These are phyloP conservation scores for Trebouxia sp. DNA, from an alignment of 139 green algal species.

Conservation along the genomic window DNA sequence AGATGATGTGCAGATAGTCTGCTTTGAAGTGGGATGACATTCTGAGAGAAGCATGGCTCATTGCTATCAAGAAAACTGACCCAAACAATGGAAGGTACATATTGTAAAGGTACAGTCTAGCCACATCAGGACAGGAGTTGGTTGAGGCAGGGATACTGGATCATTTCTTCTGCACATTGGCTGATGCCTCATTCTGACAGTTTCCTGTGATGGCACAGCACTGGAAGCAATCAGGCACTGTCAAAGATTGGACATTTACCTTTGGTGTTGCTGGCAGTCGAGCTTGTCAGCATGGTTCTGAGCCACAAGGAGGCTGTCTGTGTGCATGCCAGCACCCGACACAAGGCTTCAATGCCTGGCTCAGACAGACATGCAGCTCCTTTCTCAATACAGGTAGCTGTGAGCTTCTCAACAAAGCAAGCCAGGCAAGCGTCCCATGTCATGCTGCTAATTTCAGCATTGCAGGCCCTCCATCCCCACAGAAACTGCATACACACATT, in stretches of 20 bases:
- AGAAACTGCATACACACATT: constrained; percentile 2
- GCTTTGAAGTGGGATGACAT: no score
- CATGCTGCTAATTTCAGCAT: background rate
- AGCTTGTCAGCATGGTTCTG: background rate
- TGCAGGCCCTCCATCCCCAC: background rate
- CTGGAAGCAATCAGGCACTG: no score
- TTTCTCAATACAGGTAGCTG: background rate
- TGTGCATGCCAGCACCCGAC: background rate
- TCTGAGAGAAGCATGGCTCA: no score
- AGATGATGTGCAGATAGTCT: no score
- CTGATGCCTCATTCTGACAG: no score
- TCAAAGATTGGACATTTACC: background rate
- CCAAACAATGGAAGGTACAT: no score
- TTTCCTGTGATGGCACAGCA: no score
- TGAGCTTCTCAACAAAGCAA: background rate
- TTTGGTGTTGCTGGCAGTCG: background rate
- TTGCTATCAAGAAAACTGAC: no score
- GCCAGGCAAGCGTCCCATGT: constrained; percentile 26
- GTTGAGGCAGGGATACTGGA: no score
- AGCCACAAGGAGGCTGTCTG: background rate
- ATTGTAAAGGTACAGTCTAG: no score
- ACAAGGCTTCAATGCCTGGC: background rate
- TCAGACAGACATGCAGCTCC: background rate
- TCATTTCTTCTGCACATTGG: no score
- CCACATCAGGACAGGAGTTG: no score